Evolutionary conservation across 139 green algal genomes (phyloP).

Genomic region (Microglena sp.): DNA sequence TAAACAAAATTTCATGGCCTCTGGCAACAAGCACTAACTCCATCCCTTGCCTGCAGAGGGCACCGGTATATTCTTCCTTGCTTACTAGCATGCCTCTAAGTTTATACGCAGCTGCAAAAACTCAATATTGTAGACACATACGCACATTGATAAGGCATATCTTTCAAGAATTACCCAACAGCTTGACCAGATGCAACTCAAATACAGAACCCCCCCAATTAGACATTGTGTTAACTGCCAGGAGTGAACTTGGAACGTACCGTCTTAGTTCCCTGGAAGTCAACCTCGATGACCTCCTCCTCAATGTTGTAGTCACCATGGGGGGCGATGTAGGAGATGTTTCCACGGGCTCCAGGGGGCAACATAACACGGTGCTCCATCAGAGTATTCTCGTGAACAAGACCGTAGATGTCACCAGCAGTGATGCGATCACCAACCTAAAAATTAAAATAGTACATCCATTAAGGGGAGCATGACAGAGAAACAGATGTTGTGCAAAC

Average conservation of each 20-base stretch:
- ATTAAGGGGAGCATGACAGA: no score
- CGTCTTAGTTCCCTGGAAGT: constrained; percentile 91
- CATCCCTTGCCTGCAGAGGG: no score
- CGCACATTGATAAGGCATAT: no score
- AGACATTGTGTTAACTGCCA: not conserved
- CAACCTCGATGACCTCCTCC: constrained; percentile 93
- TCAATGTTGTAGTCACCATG: constrained; percentile 81
- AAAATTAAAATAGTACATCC: no score
- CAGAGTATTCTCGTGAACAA: constrained; percentile 91
- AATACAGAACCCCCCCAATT: not conserved
- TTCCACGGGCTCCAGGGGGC: constrained; percentile 75
- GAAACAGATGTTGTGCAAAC: no score
- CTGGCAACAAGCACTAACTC: no score
- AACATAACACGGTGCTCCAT: constrained; percentile 90
- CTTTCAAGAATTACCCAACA: no score
- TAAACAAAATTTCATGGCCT: no score
- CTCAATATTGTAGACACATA: no score
- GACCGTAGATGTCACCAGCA: constrained; percentile 90
- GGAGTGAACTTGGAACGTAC: constrained; percentile 11
- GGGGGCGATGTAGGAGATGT: constrained; percentile 85
- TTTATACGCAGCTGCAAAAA: no score
- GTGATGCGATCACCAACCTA: constrained; percentile 87
- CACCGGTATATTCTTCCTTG: no score
- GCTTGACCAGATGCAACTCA: not conserved
- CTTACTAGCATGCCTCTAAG: no score